Evolutionary conservation across 2,329 filamentous ascomycete species (phyloP), one percentile per base, ranked within the genome.

Genomic region (Aspergillus persii): DNA sequence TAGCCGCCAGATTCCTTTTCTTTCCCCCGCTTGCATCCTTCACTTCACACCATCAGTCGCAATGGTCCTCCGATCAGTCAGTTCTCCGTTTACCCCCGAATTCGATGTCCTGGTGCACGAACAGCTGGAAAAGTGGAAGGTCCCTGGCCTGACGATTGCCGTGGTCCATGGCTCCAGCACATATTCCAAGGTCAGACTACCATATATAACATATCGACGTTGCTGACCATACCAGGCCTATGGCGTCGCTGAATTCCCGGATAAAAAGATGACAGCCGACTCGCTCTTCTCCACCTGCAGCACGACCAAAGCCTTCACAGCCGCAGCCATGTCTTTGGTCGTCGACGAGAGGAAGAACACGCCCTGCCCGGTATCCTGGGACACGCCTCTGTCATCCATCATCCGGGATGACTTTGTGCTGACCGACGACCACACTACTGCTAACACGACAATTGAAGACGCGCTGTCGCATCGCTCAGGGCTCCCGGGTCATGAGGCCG

Each of bases 391-490:
- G 5, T 67, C 68, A 11, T 64, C 69, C 9, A 50, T 79, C 15
- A 71, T 79, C 31, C 70, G 68, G 9, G 69, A 72, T 11, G 72
- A 74, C 36, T 74, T 75, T 52, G 67, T 71, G 18, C 61, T 75
- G 0, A 56, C 64, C 6, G 64, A 71, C 11, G 63, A 67, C 12
- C 62, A 70, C 47, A 66, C 66, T 7, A 73, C 73, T 8, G 53
- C 55, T 18, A 62, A 69, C 50, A 67, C 65, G 2, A 75, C 72
- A 1, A 54, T 75, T 29, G 72, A 75, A 62, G 73, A 75, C 51
- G 68, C 70, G 15, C 63, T 74, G 2, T 75, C 72, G 1, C 72
- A 75, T 60, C 69, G 73, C 8, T 66, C 71, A 11, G 73, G 72
- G 0, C 50, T 73, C 12, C 63, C 72, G 8, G 62, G 59, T 5